Conservation (phyloP, 1,284 basidiomycete species). For the Leucoagaricus sp. region DNA sequence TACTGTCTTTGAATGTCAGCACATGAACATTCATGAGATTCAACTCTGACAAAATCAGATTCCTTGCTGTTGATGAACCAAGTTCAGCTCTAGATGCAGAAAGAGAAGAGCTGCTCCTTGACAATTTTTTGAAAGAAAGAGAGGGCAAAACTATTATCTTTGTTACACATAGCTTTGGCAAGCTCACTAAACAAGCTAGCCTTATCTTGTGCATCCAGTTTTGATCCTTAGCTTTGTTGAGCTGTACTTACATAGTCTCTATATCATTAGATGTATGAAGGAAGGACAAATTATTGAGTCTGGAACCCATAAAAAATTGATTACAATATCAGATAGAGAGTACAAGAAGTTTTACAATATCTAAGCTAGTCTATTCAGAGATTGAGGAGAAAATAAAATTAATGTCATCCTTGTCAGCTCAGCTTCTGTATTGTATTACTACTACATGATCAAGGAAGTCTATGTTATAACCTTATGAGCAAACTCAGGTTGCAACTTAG, state of each 20-base stretch:
- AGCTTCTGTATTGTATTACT: too few species aligned
- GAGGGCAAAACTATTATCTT: slow-evolving; percentile 68
- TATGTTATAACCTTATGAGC: too few species aligned
- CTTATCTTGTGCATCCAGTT: slow-evolving; percentile 57
- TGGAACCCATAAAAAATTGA: slow-evolving; percentile 45
- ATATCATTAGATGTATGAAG: slow-evolving; percentile 55
- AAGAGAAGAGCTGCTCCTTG: slow-evolving; percentile 52
- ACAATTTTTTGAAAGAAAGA: slow-evolving; percentile 47
- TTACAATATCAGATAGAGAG: slow-evolving; percentile 9
- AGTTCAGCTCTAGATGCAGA: slow-evolving; percentile 55
- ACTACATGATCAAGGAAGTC: too few species aligned
- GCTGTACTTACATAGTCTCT: background rate
- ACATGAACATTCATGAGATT: slow-evolving; percentile 49
- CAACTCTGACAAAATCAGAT: slow-evolving; percentile 41
- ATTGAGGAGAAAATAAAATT: background rate
- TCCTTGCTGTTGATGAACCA: slow-evolving; percentile 53
- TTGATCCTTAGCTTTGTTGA: background rate
- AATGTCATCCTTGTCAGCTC: too few species aligned
- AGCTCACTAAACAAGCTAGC: slow-evolving; percentile 64
- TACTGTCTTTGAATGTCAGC: slow-evolving; percentile 41
- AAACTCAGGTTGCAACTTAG: too few species aligned
- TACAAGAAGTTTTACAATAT: slow-evolving; percentile 19
- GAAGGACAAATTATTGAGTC: slow-evolving; percentile 53
- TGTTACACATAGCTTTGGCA: slow-evolving; percentile 70
- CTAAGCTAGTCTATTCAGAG: slow-evolving; percentile 14